Base-by-base conservation (phyloP, 2,329 filamentous ascomycete genomes). In the Claviceps paspali region DNA sequence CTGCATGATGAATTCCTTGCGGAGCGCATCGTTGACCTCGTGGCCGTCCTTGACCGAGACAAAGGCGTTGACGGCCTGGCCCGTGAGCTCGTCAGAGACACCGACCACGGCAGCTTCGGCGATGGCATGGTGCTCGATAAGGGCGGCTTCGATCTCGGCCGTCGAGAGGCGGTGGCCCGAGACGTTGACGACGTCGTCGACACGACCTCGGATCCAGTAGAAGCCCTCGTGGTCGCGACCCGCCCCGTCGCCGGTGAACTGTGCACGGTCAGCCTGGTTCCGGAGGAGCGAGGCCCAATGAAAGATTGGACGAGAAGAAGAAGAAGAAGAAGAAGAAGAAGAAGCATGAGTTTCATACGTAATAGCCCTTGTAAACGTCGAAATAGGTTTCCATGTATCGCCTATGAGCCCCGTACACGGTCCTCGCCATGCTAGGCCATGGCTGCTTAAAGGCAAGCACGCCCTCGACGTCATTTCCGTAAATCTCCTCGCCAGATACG, bases 151-250 rank as follows among this genome's bases (percentile, higher is more conserved):
- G 47, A 98, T 98, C 62, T 98, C 91, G 26, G 91, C 88, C 8
- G 91, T 98, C 12, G 88, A 96, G 44, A 98, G 71, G 58, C 91
- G 81, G 62, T 98, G 91, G 21, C 91, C 91, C 49, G 82, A 91
- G 44, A 98, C 91, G 61, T 98, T 98, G 59, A 98, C 88, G 30
- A 98, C 91, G 52, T 98, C 91, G 55, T 98, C 91, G 37, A 98
- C 91, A 60, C 91, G 86, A 47, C 91, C 91, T 44, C 91, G 84
- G 58, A 98, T 98, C 91, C 91, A 98, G 76, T 96, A 98, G 70
- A 95, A 98, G 40, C 91, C 91, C 52, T 98, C 91, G 62, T 94
- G 82, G 58, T 98, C 91, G 55, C 91, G 83, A 42, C 83, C 91
- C 39, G 91, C 91, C 55, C 91, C 91, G 55, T 98, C 91, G 41